phyloP scores from a whole-genome alignment of 78 protist genomes.

The Dictyostelium capitatum region DNA sequence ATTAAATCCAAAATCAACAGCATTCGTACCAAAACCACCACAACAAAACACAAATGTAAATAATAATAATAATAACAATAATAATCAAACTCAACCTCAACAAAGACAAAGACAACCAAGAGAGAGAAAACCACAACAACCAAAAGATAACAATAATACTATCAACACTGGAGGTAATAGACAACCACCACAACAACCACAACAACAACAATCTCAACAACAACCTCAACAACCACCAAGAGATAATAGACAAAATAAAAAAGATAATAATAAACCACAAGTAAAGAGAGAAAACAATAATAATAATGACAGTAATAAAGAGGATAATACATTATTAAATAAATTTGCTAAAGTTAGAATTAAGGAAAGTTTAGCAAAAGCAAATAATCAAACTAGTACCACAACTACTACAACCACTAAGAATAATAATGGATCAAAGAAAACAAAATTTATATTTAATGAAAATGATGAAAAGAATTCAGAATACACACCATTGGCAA shows the following conservation, averaged over 20 bases:
- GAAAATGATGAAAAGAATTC: conserved; percentile 50
- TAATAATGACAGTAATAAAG: conserved; percentile 18
- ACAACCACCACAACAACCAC: background rate
- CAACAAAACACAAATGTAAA: background rate
- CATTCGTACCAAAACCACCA: conserved; percentile 31
- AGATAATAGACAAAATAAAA: background rate
- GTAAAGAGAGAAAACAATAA: background rate
- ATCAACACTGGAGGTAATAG: background rate
- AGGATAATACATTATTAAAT: conserved; percentile 8
- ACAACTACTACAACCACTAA: background rate
- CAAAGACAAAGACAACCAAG: conserved; percentile 5
- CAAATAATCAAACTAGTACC: background rate
- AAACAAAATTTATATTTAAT: conserved; percentile 50
- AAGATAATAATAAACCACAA: background rate
- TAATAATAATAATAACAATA: background rate
- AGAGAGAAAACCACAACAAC: background rate
- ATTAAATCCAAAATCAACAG: conserved; percentile 49
- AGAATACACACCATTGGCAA: conserved; percentile 75
- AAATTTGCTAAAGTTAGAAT: conserved; percentile 13
- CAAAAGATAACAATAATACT: background rate
- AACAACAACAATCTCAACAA: conserved; percentile 23
- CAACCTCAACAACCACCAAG: background rate
- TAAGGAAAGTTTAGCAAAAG: conserved; percentile 12
- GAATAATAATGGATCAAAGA: background rate
- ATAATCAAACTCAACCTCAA: background rate